Base-by-base conservation (phyloP, 352 stramenopile genomes). In the Pythium graminicola region DNA sequence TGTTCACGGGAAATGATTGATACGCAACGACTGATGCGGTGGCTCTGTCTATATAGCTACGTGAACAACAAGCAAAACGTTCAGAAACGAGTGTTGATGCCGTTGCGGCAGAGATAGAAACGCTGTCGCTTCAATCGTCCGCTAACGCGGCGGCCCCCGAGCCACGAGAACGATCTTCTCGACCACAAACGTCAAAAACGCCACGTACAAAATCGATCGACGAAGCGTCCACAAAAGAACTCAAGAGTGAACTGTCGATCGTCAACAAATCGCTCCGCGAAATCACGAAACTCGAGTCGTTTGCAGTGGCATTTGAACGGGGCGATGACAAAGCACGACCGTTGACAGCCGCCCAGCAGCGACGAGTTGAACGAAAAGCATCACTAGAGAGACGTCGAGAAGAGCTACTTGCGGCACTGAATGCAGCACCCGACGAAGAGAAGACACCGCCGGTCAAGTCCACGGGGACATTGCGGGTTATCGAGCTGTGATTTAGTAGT, bases 201-300 rank as follows among this genome's bases (percentile, higher is more conserved):
- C n/a, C 29, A 24, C 17, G 27, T 10, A 3, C 43, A 27, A 6
- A 10, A 14, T n/a, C 45, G 35, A 4, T 32, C 4, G 14, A n/a
- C 39, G 3, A 24, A 8, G 33, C 42, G 10, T 33, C 36, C 3
- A n/a, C 19, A 9, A 51, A 35, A 17, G 36, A 38, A 9, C 55
- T 77, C 28, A 81, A 82, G 62, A 63, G 54, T 11, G 63, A 85
- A 19, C 57, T 86, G 33, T 74, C 72, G 22, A 69, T 68, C 24
- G 51, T 86, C 45, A 86, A 86, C 44, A 75, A 72, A 11, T 62
- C 43, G 43, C 50, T 76, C 17, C 66, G 65, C 8, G 64, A 72
- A 43, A 73, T 73, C 47, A n/a, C 23, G 22, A 68, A 71, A 39
- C 38, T 72, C 7, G 64, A 76, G 33, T 36, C 10, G 26, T 56